These are phyloP conservation scores for Penicillium sp. DNA, from an alignment of 2,329 filamentous ascomycete genomes.

Conservation along the genomic window DNA sequence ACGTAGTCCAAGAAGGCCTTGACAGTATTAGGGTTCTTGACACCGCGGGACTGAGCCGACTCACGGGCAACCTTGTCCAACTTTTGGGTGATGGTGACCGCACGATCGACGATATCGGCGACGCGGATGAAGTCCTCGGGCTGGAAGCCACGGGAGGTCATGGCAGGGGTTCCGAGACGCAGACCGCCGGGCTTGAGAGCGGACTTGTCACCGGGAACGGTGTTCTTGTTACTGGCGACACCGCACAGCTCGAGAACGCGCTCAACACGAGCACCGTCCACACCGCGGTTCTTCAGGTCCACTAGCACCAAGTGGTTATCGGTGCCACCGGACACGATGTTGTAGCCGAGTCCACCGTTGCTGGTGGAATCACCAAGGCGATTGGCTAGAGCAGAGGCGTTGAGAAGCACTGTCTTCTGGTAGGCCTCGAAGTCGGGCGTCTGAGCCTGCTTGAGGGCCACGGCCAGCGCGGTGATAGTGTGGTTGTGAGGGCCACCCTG, in stretches of 20 bases:
- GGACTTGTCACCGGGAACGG: slow-evolving; percentile 90
- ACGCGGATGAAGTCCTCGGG: slow-evolving; percentile 85
- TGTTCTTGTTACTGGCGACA: slow-evolving; percentile 99
- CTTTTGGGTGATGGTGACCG: slow-evolving; percentile 73
- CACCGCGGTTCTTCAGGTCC: slow-evolving; percentile 79
- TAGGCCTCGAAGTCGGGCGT: slow-evolving; percentile 89
- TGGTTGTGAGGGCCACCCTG: slow-evolving; percentile 99
- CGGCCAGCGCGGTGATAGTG: slow-evolving; percentile 95
- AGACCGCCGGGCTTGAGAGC: slow-evolving; percentile 90
- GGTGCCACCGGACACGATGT: slow-evolving; percentile 90
- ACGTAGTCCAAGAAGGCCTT: slow-evolving; percentile 97
- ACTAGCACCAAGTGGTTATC: slow-evolving; percentile 97
- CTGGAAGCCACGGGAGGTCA: slow-evolving; percentile 93
- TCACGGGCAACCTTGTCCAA: slow-evolving; percentile 66
- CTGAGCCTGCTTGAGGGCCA: slow-evolving; percentile 91
- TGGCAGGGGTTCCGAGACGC: slow-evolving; percentile 91
- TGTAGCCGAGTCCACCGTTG: slow-evolving; percentile 74
- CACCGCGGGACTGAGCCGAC: slow-evolving; percentile 76
- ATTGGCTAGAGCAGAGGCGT: slow-evolving; percentile 85
- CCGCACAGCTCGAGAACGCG: slow-evolving; percentile 87
- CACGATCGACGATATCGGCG: slow-evolving; percentile 79
- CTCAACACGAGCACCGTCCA: slow-evolving; percentile 92
- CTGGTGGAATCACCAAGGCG: slow-evolving; percentile 68
- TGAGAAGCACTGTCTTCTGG: slow-evolving; percentile 86
- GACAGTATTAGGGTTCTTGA: slow-evolving; percentile 95